phyloP scores from a whole-genome alignment of 305 asterid genomes.

The Rubia occidens region DNA sequence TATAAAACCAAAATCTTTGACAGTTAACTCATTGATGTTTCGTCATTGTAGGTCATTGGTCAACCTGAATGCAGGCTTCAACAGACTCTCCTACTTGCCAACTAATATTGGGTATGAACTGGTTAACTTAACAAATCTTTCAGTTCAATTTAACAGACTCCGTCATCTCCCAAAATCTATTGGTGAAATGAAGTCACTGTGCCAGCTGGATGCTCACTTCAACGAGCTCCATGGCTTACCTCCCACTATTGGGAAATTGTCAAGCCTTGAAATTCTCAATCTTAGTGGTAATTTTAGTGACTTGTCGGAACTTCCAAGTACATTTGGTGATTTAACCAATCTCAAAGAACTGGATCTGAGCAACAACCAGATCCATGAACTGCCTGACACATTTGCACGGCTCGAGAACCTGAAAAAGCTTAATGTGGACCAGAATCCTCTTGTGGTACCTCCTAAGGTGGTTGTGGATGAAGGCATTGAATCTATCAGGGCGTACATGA shows the following conservation, averaged over 20 bases:
- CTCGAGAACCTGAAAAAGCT: conserved; percentile 56
- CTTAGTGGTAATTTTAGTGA: conserved; percentile 84
- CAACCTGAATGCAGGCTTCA: conserved; percentile 71
- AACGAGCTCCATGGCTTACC: conserved; percentile 82
- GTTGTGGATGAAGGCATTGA: conserved; percentile 56
- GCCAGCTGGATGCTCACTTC: conserved; percentile 57
- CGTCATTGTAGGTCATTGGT: conserved; percentile 31
- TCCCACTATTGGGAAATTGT: conserved; percentile 53
- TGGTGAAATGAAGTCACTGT: conserved; percentile 75
- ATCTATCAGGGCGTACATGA: conserved; percentile 60
- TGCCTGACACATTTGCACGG: conserved; percentile 67
- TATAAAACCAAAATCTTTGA: neutral
- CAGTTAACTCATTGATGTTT: too few species aligned
- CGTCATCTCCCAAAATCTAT: conserved; percentile 77
- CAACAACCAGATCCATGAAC: conserved; percentile 79
- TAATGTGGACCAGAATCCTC: conserved; percentile 76
- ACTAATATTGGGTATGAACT: conserved; percentile 77
- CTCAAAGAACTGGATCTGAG: conserved; percentile 84
- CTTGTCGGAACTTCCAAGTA: conserved; percentile 65
- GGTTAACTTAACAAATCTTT: conserved; percentile 48
- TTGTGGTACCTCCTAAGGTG: conserved; percentile 75
- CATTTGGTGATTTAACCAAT: conserved; percentile 58
- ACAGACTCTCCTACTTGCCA: conserved; percentile 77
- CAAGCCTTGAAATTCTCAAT: conserved; percentile 64
- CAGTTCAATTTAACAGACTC: conserved; percentile 64